Conservation (phyloP, 1,284 basidiomycete species). For the Trichosporon sp. region DNA sequence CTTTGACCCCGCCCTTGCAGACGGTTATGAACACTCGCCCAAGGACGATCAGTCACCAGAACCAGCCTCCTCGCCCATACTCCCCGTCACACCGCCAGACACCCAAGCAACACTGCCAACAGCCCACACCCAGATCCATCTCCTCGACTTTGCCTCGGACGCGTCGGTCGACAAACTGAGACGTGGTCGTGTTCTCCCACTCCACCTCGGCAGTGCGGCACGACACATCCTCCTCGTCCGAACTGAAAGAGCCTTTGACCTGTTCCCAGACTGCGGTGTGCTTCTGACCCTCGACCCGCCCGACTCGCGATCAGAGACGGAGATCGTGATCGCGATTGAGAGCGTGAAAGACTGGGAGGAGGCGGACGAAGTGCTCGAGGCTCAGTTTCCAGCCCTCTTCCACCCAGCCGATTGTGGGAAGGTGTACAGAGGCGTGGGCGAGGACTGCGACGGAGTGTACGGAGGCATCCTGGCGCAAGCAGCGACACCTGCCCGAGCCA, state of each 20-base stretch:
- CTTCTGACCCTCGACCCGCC: background rate
- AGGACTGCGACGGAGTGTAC: background rate
- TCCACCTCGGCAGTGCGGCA: background rate
- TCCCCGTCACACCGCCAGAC: background rate
- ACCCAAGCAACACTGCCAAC: background rate
- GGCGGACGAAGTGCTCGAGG: background rate
- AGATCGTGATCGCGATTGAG: background rate
- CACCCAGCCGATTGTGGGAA: background rate
- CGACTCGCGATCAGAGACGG: background rate
- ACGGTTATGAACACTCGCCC: too few relatives aligned
- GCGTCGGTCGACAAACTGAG: background rate
- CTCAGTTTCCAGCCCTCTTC: background rate
- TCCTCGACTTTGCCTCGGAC: conserved; percentile 3
- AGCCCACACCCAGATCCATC: background rate
- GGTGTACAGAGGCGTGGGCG: background rate
- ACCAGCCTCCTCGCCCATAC: background rate
- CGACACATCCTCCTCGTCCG: background rate
- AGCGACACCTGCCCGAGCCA: background rate
- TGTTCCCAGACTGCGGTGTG: conserved; percentile 6
- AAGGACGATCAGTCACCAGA: background rate
- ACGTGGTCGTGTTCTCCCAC: background rate
- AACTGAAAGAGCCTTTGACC: background rate
- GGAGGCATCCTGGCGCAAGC: background rate
- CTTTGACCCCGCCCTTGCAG: background rate
- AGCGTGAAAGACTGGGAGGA: background rate